phyloP scores from a whole-genome alignment of 1,139 yeast species.

The Petasospora fabianii region DNA sequence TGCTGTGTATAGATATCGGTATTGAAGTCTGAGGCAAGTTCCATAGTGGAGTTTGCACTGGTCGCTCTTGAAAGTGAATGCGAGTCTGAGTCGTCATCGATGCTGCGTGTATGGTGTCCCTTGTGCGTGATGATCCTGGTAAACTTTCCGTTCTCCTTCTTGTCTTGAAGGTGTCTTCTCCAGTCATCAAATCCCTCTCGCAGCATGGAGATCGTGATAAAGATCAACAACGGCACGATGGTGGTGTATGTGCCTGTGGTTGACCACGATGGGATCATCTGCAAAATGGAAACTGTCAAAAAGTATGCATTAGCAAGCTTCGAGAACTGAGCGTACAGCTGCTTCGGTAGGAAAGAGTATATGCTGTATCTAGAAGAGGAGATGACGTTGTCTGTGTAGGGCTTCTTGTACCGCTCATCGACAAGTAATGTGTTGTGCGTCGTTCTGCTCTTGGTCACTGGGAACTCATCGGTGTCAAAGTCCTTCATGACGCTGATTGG shows the following conservation, averaged over 20 bases:
- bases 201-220: slow-evolving; percentile 85
- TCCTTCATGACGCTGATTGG: slow-evolving; percentile 51
- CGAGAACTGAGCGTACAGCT: slow-evolving; percentile 84
- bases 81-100: neutral
- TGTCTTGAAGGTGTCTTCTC: slow-evolving; percentile 81
- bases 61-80: slow-evolving; percentile 22
- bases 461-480: slow-evolving; percentile 19
- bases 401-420: slow-evolving; percentile 65
- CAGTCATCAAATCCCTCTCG: slow-evolving; percentile 95
- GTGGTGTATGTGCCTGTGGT: slow-evolving; percentile 97
- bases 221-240: slow-evolving; percentile 79
- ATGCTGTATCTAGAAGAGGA: slow-evolving; percentile 86
- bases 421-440: slow-evolving; percentile 34
- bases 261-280: slow-evolving; percentile 96
- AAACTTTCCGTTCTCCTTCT: slow-evolving; percentile 69
- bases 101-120: slow-evolving; percentile 1
- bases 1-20: too few species aligned
- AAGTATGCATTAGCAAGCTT: slow-evolving; percentile 87
- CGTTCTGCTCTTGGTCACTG: slow-evolving; percentile 13
- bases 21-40: neutral
- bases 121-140: slow-evolving; percentile 33
- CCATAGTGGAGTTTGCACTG: too few species aligned
- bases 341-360: slow-evolving; percentile 83
- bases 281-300: slow-evolving; percentile 83
- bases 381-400: slow-evolving; percentile 64